Base-by-base conservation (phyloP, 2,329 filamentous ascomycete genomes). In the Xylariaceae sp. region DNA sequence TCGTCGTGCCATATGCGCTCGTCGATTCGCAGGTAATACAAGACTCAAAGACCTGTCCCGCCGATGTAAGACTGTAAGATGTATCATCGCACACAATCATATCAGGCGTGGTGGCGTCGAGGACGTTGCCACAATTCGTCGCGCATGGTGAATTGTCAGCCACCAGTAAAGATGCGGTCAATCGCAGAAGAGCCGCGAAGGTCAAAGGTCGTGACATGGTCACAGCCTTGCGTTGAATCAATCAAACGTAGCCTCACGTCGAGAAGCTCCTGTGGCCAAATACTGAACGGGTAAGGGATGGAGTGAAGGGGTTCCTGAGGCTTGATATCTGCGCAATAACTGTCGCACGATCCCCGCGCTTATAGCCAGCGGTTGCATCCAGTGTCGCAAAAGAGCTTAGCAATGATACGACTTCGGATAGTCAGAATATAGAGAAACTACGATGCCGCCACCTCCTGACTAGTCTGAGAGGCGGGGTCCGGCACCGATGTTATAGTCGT, bases 11-110 rank as follows among this genome's bases (percentile, higher is more conserved):
- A 50, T 71, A 79, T 4, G 62, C 59, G 59, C 79, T 83, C 2
- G 53, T 57, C 19, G 72, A 53, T 50, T 81, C 68, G 57, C 78
- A 81, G 29, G 64, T 55, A 34, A 79, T 55, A 51, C 78, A 81
- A 16, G 64, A 61, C 50, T 74, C 57, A 48, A 71, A 78, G 31
- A 79, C 67, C n/a, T 65, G 62, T 6, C 75, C 76, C 3, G 61
- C 49, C 1, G 67, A 58, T 7, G 56, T 62, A 24, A 43, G 22
- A 2, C 49, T 52, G 47, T 73, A 75, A 16, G 55, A 55, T 33
- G 48, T 48, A 26, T 73, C 64, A 3, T 61, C 50, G 59, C 77
- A 81, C 32, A 69, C 67, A 31, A 79, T 61, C 47, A 79, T 74
- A 39, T 65, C 62, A 3, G 49, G 32, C 1, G 69, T 62, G 0